Conservation (phyloP, 2,329 filamentous ascomycete genomes). For the Biscogniauxia sp. region DNA sequence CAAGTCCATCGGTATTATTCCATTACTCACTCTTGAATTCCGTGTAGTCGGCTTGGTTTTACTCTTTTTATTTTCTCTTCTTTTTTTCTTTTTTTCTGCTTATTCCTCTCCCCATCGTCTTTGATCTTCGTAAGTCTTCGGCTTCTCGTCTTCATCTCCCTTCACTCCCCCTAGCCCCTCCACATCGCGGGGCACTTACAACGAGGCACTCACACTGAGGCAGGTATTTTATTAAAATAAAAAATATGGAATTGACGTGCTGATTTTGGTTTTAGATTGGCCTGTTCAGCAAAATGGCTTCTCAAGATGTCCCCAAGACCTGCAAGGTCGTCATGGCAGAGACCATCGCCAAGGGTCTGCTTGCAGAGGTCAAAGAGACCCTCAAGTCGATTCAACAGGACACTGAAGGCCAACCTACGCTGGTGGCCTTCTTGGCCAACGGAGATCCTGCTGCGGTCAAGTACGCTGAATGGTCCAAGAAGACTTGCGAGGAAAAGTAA, state of each 20-base stretch:
- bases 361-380: conserved; percentile 74
- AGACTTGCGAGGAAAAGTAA: conserved; percentile 95
- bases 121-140: conserved; percentile 1
- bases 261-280: conserved; percentile 8
- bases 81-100: conserved; percentile 2
- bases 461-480: conserved; percentile 96
- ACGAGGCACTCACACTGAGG: no score
- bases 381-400: conserved; percentile 66
- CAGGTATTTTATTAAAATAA: neutral
- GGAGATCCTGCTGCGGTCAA: conserved; percentile 84
- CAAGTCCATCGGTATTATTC: conserved; percentile 6
- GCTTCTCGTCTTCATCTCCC: neutral
- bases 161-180: no score
- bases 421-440: conserved; percentile 92
- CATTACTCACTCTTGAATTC: neutral
- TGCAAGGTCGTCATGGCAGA: conserved; percentile 94
- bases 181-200: conserved; percentile 19
- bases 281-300: conserved; percentile 36
- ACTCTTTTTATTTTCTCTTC: conserved; percentile 1
- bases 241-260: neutral
- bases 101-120: neutral
- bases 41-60: neutral
- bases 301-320: conserved; percentile 53
- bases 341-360: conserved; percentile 78
- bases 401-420: conserved; percentile 59